A percentile compares a stretch with the other conserved stretches of the same genome.
Evolutionary conservation across 1,139 yeast genomes (phyloP).

Genomic region (Debaryomyces fabryi): DNA sequence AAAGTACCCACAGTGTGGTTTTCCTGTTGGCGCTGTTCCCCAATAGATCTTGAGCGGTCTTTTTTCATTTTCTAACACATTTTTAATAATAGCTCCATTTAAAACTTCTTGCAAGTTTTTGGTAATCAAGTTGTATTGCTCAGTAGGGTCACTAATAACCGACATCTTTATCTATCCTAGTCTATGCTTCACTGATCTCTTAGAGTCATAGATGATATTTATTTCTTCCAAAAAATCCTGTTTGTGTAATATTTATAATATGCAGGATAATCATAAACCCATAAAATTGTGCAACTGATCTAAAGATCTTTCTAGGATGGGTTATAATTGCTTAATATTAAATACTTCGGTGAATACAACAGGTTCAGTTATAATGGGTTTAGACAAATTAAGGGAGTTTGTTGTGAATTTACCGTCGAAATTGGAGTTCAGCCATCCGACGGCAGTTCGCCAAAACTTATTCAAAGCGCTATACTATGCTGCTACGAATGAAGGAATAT

Average conservation of each 20-base stretch:
- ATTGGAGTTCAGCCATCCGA: slow-evolving; percentile 19
- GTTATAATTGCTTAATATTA: background rate
- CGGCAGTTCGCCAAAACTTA: slow-evolving; percentile 22
- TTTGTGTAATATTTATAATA: background rate
- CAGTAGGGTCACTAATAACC: slow-evolving; percentile 47
- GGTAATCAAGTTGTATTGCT: slow-evolving; percentile 77
- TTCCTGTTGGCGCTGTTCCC: slow-evolving; percentile 87
- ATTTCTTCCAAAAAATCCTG: background rate
- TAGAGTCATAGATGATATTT: background rate
- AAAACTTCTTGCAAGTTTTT: slow-evolving; percentile 89
- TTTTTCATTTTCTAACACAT: slow-evolving; percentile 77
- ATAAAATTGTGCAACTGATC: background rate
- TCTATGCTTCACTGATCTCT: background rate
- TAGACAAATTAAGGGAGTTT: slow-evolving; percentile 27
- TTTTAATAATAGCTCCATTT: slow-evolving; percentile 84
- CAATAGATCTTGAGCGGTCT: slow-evolving; percentile 88
- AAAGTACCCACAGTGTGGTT: slow-evolving; percentile 97
- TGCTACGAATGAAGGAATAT: slow-evolving; percentile 34
- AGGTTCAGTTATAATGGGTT: slow-evolving; percentile 14
- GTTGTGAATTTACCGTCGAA: slow-evolving; percentile 31
- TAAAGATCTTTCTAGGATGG: background rate
- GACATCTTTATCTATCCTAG: slow-evolving; percentile 20
- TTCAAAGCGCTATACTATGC: slow-evolving; percentile 35
- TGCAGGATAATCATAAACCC: background rate
- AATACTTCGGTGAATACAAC: background rate